Conservation (phyloP, 352 stramenopile genomes). For the Thraustochytrium sp. region DNA sequence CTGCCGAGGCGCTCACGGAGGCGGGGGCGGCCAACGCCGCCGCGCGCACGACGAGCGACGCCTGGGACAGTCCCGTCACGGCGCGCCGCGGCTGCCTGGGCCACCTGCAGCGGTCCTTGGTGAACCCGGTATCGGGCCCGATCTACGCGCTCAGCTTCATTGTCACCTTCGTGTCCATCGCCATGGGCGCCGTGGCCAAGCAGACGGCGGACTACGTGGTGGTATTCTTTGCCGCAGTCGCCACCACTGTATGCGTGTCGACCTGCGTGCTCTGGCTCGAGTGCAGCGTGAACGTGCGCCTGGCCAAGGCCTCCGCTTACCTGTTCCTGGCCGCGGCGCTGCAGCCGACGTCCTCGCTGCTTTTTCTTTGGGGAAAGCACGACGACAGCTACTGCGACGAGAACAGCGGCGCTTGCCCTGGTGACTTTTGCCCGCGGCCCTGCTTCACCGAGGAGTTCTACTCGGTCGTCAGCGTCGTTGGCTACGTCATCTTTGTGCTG, state of each 20-base stretch:
- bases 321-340: conserved; percentile 60
- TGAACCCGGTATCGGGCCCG: neutral
- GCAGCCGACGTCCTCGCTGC: conserved; percentile 63
- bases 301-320: conserved; percentile 29
- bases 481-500: conserved; percentile 64
- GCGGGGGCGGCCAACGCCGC: no score
- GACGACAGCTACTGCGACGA: conserved; percentile 71
- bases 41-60: neutral
- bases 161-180: conserved; percentile 16
- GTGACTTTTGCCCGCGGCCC: conserved; percentile 51
- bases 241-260: neutral
- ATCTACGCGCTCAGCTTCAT: neutral
- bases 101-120: neutral
- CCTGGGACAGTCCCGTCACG: neutral
- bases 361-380: conserved; percentile 62
- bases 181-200: neutral
- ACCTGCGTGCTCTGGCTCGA: neutral
- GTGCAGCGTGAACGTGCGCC: neutral
- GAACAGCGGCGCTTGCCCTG: conserved; percentile 45
- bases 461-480: conserved; percentile 9
- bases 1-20: no score
- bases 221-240: neutral
- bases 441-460: conserved; percentile 65
- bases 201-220: neutral
- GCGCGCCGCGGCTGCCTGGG: neutral